Evolutionary conservation across 179 eudicot genomes (phyloP).

Genomic region (Vitellaria paradoxa): DNA sequence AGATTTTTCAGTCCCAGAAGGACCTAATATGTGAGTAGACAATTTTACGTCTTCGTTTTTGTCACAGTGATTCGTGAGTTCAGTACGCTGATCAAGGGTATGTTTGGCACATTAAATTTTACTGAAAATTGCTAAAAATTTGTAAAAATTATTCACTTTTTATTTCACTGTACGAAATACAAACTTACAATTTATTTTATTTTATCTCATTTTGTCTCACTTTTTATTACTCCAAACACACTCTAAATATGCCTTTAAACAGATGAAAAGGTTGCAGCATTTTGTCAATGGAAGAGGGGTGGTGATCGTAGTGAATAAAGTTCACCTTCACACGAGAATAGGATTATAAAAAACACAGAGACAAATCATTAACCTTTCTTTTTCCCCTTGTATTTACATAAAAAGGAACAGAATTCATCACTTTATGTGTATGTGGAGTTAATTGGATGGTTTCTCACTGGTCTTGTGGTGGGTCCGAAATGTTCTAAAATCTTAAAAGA

Average conservation of each 20-base stretch:
- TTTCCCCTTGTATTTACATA: not conserved
- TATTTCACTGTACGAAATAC: too few relatives aligned
- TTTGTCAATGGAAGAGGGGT: not conserved
- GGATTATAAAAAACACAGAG: not conserved
- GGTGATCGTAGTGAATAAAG: not conserved
- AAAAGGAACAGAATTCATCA: not conserved
- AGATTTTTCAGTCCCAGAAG: too few relatives aligned
- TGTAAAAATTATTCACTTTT: too few relatives aligned
- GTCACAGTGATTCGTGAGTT: too few relatives aligned
- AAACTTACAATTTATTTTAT: too few relatives aligned
- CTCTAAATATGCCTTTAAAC: not conserved
- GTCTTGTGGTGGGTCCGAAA: conserved; percentile 5
- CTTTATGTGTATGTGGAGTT: not conserved
- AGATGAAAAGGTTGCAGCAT: not conserved
- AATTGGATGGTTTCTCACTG: not conserved
- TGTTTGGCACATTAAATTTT: too few relatives aligned
- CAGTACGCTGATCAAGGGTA: too few relatives aligned
- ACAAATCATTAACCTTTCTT: not conserved
- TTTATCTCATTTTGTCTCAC: too few relatives aligned
- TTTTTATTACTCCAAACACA: too few relatives aligned
- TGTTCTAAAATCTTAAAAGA: not conserved
- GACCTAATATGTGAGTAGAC: too few relatives aligned
- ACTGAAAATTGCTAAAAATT: too few relatives aligned
- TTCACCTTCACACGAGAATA: not conserved
- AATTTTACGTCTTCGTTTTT: too few relatives aligned